Evolutionary conservation across 2,329 filamentous ascomycete species (phyloP).

Genomic region (Scedosporium boydii): DNA sequence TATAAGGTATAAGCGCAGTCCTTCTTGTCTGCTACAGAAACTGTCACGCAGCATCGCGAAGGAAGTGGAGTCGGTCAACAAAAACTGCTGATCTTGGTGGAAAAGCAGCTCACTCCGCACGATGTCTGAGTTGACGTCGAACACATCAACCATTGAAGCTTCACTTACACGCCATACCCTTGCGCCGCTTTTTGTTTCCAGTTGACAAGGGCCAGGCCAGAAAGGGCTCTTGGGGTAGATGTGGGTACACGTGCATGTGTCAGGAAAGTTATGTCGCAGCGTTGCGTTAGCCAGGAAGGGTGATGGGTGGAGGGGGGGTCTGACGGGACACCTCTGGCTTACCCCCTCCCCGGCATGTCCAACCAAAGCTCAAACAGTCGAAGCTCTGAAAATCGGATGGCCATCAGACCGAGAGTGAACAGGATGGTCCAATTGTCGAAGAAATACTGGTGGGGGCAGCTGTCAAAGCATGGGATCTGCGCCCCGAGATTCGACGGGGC

Average conservation of each 20-base stretch:
- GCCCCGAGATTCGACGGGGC: neutral
- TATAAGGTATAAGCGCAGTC: neutral
- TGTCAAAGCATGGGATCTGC: neutral
- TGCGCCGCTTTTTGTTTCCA: neutral
- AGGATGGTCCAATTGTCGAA: neutral
- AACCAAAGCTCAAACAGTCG: slow-evolving; percentile 2
- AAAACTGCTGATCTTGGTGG: neutral
- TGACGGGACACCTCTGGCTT: too few species aligned
- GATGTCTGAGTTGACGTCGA: neutral
- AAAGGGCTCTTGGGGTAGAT: neutral
- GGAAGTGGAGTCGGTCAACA: neutral
- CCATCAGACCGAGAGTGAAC: slow-evolving; percentile 5
- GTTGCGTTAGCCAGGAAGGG: too few species aligned
- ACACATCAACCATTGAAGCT: neutral
- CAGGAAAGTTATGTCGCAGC: neutral
- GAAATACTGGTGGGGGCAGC: neutral
- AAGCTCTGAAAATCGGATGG: slow-evolving; percentile 3
- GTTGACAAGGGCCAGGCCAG: neutral
- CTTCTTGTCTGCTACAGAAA: neutral
- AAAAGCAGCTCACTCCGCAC: neutral
- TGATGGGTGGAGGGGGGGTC: too few species aligned
- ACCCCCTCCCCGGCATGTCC: too few species aligned
- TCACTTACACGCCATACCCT: neutral
- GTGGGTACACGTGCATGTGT: neutral
- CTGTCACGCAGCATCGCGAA: neutral